A percentile compares a stretch with the other conserved stretches of the same genome.
Evolutionary conservation across 768 basidiomycete species (phyloP).

Genomic region (Auriscalpium microsporum): DNA sequence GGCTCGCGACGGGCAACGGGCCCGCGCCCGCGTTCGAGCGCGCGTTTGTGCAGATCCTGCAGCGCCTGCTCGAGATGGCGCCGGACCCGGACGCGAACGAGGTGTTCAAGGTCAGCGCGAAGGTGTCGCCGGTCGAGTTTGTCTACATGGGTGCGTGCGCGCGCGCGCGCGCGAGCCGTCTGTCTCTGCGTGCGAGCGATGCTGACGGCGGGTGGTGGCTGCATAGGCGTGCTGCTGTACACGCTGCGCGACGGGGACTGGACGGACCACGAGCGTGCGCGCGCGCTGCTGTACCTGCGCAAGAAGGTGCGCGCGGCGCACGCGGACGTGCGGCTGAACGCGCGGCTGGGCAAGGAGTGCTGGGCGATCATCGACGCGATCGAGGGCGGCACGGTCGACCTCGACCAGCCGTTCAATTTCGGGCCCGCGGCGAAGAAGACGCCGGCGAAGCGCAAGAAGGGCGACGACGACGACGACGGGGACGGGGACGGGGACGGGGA

Average conservation of each 20-base stretch:
- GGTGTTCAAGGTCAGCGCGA: slow-evolving; percentile 34
- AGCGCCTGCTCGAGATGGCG: slow-evolving; percentile 48
- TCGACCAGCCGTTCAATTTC: slow-evolving; percentile 1
- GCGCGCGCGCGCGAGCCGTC: too few species aligned
- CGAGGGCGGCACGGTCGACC: slow-evolving; percentile 20
- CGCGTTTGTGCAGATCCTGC: slow-evolving; percentile 45
- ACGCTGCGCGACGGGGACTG: slow-evolving; percentile 34
- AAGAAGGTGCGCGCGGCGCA: slow-evolving; percentile 43
- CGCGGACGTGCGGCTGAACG: slow-evolving; percentile 60
- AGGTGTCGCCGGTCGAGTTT: slow-evolving; percentile 69
- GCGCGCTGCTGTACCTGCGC: slow-evolving; percentile 51
- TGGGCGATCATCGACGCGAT: slow-evolving; percentile 46
- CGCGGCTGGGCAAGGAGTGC: slow-evolving; percentile 41
- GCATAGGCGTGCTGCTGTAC: slow-evolving; percentile 68
- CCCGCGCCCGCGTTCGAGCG: slow-evolving; percentile 44
- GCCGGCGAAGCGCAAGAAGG: slow-evolving; percentile 24
- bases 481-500: slow-evolving; percentile 28
- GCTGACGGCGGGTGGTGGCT: neutral
- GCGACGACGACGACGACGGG: slow-evolving; percentile 24
- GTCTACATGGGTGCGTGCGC: slow-evolving; percentile 62
- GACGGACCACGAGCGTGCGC: slow-evolving; percentile 39
- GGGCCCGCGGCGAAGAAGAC: slow-evolving; percentile 7
- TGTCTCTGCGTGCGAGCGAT: neutral
- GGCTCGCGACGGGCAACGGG: slow-evolving; percentile 24
- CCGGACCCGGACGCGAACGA: slow-evolving; percentile 26